Conservation (phyloP, 2,329 filamentous ascomycete species). For the Aspergillus alliaceus region DNA sequence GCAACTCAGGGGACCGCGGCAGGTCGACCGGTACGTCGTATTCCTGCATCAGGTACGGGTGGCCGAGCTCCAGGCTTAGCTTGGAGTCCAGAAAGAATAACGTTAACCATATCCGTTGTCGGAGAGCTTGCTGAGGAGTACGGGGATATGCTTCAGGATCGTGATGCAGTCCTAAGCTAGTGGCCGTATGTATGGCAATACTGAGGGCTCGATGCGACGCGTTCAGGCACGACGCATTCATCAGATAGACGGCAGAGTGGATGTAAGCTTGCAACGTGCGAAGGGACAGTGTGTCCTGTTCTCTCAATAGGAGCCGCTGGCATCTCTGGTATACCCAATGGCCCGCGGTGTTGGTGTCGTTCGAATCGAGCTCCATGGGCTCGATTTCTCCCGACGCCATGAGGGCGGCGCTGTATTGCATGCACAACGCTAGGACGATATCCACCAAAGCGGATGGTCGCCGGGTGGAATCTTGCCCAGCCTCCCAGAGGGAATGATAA, state of each 20-base stretch:
- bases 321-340: not conserved
- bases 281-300: not conserved
- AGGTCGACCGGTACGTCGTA: constrained; percentile 40
- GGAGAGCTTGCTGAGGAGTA: constrained; percentile 41
- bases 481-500: constrained; percentile 44
- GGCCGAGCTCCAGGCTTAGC: constrained; percentile 49
- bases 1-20: no score
- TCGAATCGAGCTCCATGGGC: not conserved
- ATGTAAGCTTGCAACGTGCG: not conserved
- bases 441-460: constrained; percentile 53
- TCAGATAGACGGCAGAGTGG: not conserved
- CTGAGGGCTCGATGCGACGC: not conserved
- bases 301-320: not conserved
- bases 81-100: constrained; percentile 53
- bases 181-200: constrained; percentile 32
- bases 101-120: constrained; percentile 55
- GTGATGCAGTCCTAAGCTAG: constrained; percentile 51
- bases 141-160: constrained; percentile 43
- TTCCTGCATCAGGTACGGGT: constrained; percentile 41
- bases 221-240: not conserved
- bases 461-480: constrained; percentile 22
- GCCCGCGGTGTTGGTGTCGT: constrained; percentile 46
- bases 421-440: constrained; percentile 53
- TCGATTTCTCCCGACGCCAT: not conserved
- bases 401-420: constrained; percentile 46